phyloP scores from a whole-genome alignment of 768 basidiomycete genomes.

The Kwoniella shandongensis region DNA sequence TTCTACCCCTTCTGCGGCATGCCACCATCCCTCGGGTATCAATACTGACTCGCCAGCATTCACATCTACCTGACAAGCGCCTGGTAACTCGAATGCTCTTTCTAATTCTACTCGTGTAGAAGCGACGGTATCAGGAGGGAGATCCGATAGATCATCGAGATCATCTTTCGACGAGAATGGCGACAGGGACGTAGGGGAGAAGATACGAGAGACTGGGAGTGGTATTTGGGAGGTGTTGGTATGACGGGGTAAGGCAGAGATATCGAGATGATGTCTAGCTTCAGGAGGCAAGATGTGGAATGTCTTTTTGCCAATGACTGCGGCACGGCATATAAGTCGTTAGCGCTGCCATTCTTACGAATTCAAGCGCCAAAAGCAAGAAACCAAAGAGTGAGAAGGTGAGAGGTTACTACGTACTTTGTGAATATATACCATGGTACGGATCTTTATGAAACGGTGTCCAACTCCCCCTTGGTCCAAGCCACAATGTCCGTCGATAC shows the following conservation, averaged over 20 bases:
- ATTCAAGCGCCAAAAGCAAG: too few relatives aligned
- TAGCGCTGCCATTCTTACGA: not conserved
- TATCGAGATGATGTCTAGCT: slow-evolving; percentile 29
- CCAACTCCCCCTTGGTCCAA: slow-evolving; percentile 44
- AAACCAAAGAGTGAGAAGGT: too few relatives aligned
- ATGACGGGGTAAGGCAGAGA: slow-evolving; percentile 28
- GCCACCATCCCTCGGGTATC: slow-evolving; percentile 52
- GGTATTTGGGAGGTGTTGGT: slow-evolving; percentile 48
- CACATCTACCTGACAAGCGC: slow-evolving; percentile 32
- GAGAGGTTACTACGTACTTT: slow-evolving; percentile 32
- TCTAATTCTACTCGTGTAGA: slow-evolving; percentile 19
- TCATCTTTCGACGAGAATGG: not conserved
- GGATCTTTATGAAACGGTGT: slow-evolving; percentile 51
- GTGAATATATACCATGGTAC: slow-evolving; percentile 46
- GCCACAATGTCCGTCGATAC: slow-evolving; percentile 48
- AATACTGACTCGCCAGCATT: slow-evolving; percentile 40
- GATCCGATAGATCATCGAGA: slow-evolving; percentile 9
- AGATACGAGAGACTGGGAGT: slow-evolving; percentile 29
- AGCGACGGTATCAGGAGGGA: slow-evolving; percentile 19
- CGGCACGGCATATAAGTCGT: not conserved
- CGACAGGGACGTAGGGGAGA: not conserved
- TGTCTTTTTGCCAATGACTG: slow-evolving; percentile 44
- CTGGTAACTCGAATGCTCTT: slow-evolving; percentile 27
- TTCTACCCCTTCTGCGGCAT: slow-evolving; percentile 41
- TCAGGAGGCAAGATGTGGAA: slow-evolving; percentile 44